Evolutionary conservation across 1,139 yeast species (phyloP), one percentile per base, ranked within the genome.

Genomic region (Yamadazyma songkhlaensis): DNA sequence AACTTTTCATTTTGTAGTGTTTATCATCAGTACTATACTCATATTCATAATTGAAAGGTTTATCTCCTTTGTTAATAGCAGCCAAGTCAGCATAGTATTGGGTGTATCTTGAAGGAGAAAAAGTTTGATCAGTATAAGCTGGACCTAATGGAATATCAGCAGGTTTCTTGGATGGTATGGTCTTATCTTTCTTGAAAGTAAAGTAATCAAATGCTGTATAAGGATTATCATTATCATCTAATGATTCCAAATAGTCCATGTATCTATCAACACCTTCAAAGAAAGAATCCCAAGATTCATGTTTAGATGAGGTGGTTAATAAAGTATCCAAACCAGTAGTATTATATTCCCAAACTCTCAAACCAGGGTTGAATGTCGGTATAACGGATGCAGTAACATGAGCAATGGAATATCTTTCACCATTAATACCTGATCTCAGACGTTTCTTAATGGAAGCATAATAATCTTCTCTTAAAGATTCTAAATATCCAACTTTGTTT

Each of bases 341-440:
- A 53, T 87, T 86, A 55, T 87, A 87, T 54, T 87, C 95, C 92
- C 94, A 87, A 1, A 87, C 81, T 44, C 95, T 66, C 41, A 87
- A 55, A 2, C 90, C 87, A 3, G 96, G 90, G 48, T 84, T 84
- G 60, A 81, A 87, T 0, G 95, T 87, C 2, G 96, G 95, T 5
- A 87, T 77, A n/a, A 87, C 78, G 42, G 90, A 82, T 0, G 90
- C 81, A 3, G 81, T 72, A 14, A 87, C 79, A 51, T 81, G 84
- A 0, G 84, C 81, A 39, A 87, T 66, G 1, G 87, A 69, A 51
- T 84, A 86, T 34, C 90, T 64, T 47, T 82, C 84, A 21, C 71
- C 67, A 33, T 57, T 40, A 1, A 50, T 47, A 10, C 86, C 81
- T 15, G 74, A 54, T 39, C 72, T 70, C 38, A 50, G 55, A 33